phyloP scores from a whole-genome alignment of 2,329 filamentous ascomycete species.

The Penicillium sp. region DNA sequence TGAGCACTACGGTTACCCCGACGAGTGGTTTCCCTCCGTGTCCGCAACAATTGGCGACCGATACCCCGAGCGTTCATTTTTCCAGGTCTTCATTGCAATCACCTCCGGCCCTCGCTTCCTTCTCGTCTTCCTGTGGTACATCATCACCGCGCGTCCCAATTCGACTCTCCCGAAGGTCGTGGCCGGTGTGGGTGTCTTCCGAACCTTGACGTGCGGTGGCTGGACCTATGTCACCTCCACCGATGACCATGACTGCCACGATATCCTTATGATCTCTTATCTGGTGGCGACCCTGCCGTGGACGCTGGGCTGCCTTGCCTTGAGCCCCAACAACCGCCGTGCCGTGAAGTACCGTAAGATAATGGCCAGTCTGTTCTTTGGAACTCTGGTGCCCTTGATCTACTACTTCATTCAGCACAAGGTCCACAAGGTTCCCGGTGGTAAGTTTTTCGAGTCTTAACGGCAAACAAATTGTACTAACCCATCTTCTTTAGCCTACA shows the following conservation, averaged over 20 bases:
- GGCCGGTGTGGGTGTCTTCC: slow-evolving; percentile 74
- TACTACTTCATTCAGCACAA: slow-evolving; percentile 99
- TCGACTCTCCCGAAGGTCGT: slow-evolving; percentile 77
- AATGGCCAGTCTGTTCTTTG: slow-evolving; percentile 81
- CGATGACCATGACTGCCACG: slow-evolving; percentile 97
- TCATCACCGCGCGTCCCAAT: slow-evolving; percentile 76
- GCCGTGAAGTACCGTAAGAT: slow-evolving; percentile 89
- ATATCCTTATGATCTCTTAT: slow-evolving; percentile 99
- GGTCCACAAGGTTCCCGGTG: slow-evolving; percentile 87
- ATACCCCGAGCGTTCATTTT: slow-evolving; percentile 94
- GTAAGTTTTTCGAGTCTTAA: slow-evolving; percentile 53
- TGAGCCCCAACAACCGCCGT: slow-evolving; percentile 79
- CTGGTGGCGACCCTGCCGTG: slow-evolving; percentile 90
- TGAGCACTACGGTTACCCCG: slow-evolving; percentile 88
- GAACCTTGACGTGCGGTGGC: slow-evolving; percentile 90
- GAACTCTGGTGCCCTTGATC: slow-evolving; percentile 81
- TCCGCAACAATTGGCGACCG: slow-evolving; percentile 96
- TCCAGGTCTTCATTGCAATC: slow-evolving; percentile 95
- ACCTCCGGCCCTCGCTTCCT: slow-evolving; percentile 92
- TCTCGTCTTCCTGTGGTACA: slow-evolving; percentile 87
- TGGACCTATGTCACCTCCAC: slow-evolving; percentile 99
- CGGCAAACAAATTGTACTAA: neutral
- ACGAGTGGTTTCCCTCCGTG: slow-evolving; percentile 96
- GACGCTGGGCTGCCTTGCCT: slow-evolving; percentile 84
- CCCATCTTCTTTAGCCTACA: slow-evolving; percentile 71